Conservation (phyloP, 345 rosid species). For the Eucalyptus decipiens region DNA sequence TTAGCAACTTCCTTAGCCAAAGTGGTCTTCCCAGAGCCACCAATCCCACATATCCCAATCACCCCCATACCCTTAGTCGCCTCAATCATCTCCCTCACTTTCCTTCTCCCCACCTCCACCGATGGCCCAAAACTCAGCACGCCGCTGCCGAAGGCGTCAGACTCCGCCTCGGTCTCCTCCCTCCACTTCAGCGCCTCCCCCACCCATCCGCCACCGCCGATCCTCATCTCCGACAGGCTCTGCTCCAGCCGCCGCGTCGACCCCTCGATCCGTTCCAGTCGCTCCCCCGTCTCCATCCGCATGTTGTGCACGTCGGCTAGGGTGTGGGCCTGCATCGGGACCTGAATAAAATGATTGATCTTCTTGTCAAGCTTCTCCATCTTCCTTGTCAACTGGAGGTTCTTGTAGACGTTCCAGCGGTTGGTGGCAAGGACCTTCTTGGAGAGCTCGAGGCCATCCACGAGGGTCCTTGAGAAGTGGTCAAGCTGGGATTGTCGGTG, state of each 20-base stretch:
- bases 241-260: constrained; percentile 28
- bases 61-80: constrained; percentile 8
- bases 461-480: constrained; percentile 22
- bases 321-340: constrained; percentile 27
- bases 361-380: constrained; percentile 65
- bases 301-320: constrained; percentile 61
- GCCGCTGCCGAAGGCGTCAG: constrained; percentile 6
- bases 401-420: constrained; percentile 63
- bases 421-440: constrained; percentile 17
- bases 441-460: constrained; percentile 37
- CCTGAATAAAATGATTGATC: constrained; percentile 19
- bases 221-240: constrained; percentile 48
- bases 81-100: constrained; percentile 66
- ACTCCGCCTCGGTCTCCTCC: constrained; percentile 35
- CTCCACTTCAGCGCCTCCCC: constrained; percentile 34
- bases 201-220: constrained; percentile 55
- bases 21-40: constrained; percentile 90
- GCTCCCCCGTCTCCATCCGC: constrained; percentile 22
- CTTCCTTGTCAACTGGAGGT: constrained; percentile 30
- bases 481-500: constrained; percentile 62
- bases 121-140: constrained; percentile 18
- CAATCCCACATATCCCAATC: constrained; percentile 71
- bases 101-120: constrained; percentile 52
- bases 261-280: constrained; percentile 40
- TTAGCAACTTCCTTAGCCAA: constrained; percentile 54